Conservation (phyloP, 2,329 filamentous ascomycete genomes). For the Fusarium proliferatum region DNA sequence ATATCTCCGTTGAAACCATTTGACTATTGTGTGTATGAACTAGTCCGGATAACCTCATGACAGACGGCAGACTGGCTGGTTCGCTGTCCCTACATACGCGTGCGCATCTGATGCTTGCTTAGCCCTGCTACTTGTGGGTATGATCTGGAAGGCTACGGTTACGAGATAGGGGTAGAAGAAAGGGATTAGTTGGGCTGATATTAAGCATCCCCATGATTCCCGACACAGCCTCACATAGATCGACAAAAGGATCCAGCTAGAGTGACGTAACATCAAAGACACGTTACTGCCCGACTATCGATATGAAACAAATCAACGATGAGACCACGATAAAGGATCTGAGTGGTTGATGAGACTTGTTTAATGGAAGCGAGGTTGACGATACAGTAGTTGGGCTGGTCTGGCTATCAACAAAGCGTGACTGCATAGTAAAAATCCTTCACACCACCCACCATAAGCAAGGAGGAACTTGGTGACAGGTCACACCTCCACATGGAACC, state of each 20-base stretch:
- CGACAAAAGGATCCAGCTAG: slow-evolving; percentile 25
- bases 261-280: slow-evolving; percentile 32
- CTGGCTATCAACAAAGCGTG: background rate
- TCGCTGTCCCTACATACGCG: background rate
- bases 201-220: slow-evolving; percentile 16
- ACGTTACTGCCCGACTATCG: slow-evolving; percentile 8
- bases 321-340: background rate
- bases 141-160: background rate
- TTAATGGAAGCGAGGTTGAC: slow-evolving; percentile 13
- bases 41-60: background rate
- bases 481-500: slow-evolving; percentile 13
- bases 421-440: background rate
- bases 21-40: background rate
- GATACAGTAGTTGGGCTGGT: background rate
- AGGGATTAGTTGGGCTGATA: background rate
- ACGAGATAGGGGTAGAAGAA: background rate
- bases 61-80: background rate
- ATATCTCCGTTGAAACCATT: background rate
- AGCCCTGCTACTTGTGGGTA: background rate
- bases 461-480: background rate
- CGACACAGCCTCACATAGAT: slow-evolving; percentile 32
- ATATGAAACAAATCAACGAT: background rate
- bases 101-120: background rate
- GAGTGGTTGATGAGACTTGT: slow-evolving; percentile 5
- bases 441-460: slow-evolving; percentile 8